These are phyloP conservation scores for Fusarium sp. DNA, from an alignment of 2,329 filamentous ascomycete species.

Conservation along the genomic window DNA sequence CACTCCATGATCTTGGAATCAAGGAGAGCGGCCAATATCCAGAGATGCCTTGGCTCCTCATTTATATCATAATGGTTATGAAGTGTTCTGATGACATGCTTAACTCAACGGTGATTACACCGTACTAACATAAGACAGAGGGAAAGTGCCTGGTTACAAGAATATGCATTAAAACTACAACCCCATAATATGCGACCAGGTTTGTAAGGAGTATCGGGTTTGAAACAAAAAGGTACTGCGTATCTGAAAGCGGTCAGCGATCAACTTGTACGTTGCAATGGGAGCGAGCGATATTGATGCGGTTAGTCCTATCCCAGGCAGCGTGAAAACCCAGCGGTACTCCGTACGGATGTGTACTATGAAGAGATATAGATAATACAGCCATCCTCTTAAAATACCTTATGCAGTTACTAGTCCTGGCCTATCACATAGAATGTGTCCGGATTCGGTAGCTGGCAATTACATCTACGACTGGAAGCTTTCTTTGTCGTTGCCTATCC, in stretches of 20 bases:
- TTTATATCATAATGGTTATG: neutral
- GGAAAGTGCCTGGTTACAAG: neutral
- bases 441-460: conserved; percentile 24
- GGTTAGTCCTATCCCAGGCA: neutral
- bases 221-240: neutral
- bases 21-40: neutral
- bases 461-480: conserved; percentile 8
- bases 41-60: neutral
- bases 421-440: conserved; percentile 12
- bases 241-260: conserved; percentile 18
- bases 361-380: conserved; percentile 2
- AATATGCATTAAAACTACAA: conserved; percentile 16
- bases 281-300: neutral
- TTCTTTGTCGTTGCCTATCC: conserved; percentile 32
- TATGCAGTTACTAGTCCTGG: conserved; percentile 8
- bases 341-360: neutral
- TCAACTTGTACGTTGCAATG: neutral
- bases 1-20: neutral
- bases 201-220: neutral
- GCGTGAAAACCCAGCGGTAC: neutral
- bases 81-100: neutral
- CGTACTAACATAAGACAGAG: neutral
- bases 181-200: conserved; percentile 13
- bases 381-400: conserved; percentile 6
- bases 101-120: neutral